Base-by-base conservation (phyloP, 2,329 filamentous ascomycete species). In the Fusarium poae region DNA sequence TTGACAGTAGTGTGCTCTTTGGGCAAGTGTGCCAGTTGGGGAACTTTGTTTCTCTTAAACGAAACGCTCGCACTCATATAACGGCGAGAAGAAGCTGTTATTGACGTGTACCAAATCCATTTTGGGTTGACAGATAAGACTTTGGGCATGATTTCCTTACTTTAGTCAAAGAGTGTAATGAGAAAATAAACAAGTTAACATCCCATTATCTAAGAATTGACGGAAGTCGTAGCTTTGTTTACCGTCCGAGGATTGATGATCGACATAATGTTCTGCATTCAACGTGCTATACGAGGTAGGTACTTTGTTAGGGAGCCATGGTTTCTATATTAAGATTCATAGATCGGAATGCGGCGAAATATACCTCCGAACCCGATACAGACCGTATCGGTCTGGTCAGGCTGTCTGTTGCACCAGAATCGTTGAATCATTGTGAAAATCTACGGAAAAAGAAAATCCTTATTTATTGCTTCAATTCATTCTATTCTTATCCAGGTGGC, bases 1-100 rank as follows among this genome's bases (percentile, higher is more conserved):
- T 81, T 74, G 45, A 87, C 62, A 53, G 74, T 68, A 71, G 73
- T 16, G 75, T 45, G 30, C 37, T 62, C 49, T 37, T 48, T 18
- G n/a, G 42, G 13, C 43, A 46, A 20, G 15, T 20, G 57, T 6
- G 15, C 30, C 25, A 62, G 29, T 37, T 39, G 53, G 1, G 49
- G 57, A 37, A 62, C 39, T 27, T 23, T 62, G 21, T n/a, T 39
- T n/a, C 39, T 35, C 21, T 30, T 23, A 23, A 6, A 34, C 6
- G 35, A 56, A 30, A 16, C 13, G 20, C 13, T 32, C 16, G 40
- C 15, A 62, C 29, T 30, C 40, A 48, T 50, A 49, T 50, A 64
- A 39, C 43, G 44, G 32, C 39, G 43, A 42, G 20, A 51, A 43
- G 57, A 32, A 23, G 46, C 13, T 11, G 48, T 52, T 46, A 60